Conservation (phyloP, 2,329 filamentous ascomycete genomes). For the Alternaria rosae region DNA sequence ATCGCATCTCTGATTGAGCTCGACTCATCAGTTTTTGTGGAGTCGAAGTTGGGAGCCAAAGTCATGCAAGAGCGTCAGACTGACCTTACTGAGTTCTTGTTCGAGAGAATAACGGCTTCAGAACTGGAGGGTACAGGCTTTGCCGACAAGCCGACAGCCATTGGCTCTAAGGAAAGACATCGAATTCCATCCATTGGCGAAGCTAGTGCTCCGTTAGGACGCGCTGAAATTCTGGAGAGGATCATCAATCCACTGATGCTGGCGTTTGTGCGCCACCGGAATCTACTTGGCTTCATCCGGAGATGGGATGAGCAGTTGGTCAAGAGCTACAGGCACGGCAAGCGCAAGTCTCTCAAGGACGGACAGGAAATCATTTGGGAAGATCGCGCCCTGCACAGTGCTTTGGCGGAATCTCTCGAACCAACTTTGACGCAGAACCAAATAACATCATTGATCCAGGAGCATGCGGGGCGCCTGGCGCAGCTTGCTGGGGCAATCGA, state of each 20-base stretch:
- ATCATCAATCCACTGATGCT: slow-evolving; percentile 44
- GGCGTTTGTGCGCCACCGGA: slow-evolving; percentile 44
- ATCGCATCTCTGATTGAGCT: slow-evolving; percentile 44
- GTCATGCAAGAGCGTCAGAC: slow-evolving; percentile 20
- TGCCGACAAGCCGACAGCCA: slow-evolving; percentile 4
- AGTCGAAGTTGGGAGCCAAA: slow-evolving; percentile 23
- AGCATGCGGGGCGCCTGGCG: slow-evolving; percentile 35
- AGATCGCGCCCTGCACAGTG: slow-evolving; percentile 29
- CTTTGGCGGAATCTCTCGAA: slow-evolving; percentile 37
- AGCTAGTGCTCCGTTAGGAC: neutral
- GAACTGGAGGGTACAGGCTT: slow-evolving; percentile 21
- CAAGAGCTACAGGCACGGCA: slow-evolving; percentile 21
- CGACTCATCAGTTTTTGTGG: slow-evolving; percentile 43
- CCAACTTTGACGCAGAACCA: slow-evolving; percentile 44
- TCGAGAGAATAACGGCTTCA: slow-evolving; percentile 37
- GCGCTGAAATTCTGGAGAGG: slow-evolving; percentile 16
- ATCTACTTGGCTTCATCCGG: slow-evolving; percentile 45
- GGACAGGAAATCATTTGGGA: slow-evolving; percentile 39
- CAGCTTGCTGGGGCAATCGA: slow-evolving; percentile 20
- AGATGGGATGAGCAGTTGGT: slow-evolving; percentile 46
- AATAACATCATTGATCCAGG: slow-evolving; percentile 38
- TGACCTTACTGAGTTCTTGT: slow-evolving; percentile 40
- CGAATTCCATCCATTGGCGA: neutral
- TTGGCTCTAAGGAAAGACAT: slow-evolving; percentile 13
- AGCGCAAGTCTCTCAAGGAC: slow-evolving; percentile 28